phyloP scores from a whole-genome alignment of 768 basidiomycete species.

The Panaeolus papilionaceus region DNA sequence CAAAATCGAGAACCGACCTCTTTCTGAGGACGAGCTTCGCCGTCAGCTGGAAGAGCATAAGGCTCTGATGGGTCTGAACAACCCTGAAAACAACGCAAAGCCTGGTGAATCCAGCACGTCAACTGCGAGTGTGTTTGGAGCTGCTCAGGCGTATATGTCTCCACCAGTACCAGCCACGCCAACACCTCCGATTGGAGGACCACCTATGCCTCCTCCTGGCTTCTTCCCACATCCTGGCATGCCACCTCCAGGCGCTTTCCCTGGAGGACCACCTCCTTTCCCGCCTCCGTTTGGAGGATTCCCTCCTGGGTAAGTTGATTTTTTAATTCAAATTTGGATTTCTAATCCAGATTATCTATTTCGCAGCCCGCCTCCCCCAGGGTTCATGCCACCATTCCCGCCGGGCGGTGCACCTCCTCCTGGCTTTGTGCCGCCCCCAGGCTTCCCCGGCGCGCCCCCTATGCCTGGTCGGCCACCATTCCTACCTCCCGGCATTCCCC shows the following conservation, averaged over 20 bases:
- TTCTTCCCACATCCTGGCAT: slow-evolving; percentile 40
- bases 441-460: slow-evolving; percentile 28
- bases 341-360: neutral
- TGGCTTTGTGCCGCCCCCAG: slow-evolving; percentile 38
- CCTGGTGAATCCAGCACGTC: slow-evolving; percentile 27
- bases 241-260: slow-evolving; percentile 50
- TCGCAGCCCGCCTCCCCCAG: slow-evolving; percentile 24
- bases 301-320: slow-evolving; percentile 57
- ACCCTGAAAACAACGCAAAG: slow-evolving; percentile 25
- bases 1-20: slow-evolving; percentile 75
- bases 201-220: slow-evolving; percentile 40
- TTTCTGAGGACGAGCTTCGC: slow-evolving; percentile 85
- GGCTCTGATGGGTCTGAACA: slow-evolving; percentile 77
- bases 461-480: slow-evolving; percentile 34
- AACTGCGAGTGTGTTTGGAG: slow-evolving; percentile 64
- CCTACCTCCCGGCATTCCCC: slow-evolving; percentile 35
- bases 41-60: slow-evolving; percentile 90
- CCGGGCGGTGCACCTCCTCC: slow-evolving; percentile 26
- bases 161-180: slow-evolving; percentile 47
- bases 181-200: slow-evolving; percentile 39
- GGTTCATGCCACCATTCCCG: slow-evolving; percentile 30
- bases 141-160: slow-evolving; percentile 72
- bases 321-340: slow-evolving; percentile 17
- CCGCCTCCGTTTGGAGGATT: slow-evolving; percentile 65
- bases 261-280: slow-evolving; percentile 56